A percentile compares a stretch with the other conserved stretches of the same genome.
Conservation (phyloP, 805 yeast genomes). For the Zygotorulaspora chibaensis region DNA sequence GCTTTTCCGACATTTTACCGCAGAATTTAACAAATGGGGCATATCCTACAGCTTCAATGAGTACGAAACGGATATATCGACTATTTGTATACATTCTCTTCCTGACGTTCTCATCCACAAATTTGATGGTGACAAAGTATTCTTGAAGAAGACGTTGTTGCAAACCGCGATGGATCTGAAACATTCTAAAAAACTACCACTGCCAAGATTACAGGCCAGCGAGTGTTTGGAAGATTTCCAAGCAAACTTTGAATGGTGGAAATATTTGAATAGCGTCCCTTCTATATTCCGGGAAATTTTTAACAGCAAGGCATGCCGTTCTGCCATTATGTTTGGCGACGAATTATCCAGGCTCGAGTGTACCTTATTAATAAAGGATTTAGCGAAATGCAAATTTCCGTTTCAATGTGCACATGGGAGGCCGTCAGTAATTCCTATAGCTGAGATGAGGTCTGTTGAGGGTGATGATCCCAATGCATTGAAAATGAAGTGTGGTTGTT, state of each 20-base stretch:
- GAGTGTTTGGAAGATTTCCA: not conserved
- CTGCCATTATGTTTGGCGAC: conserved; percentile 71
- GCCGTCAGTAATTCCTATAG: conserved; percentile 61
- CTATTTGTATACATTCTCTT: conserved; percentile 38
- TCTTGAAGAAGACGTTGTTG: conserved; percentile 38
- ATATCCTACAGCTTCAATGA: conserved; percentile 25
- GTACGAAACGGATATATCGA: not conserved
- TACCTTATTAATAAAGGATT: conserved; percentile 37
- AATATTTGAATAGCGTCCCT: conserved; percentile 44
- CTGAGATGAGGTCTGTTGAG: conserved; percentile 17
- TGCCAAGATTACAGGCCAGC: conserved; percentile 1
- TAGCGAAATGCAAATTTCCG: conserved; percentile 53
- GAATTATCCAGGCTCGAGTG: conserved; percentile 43
- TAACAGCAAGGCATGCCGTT: conserved; percentile 61
- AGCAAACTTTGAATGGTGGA: conserved; percentile 37
- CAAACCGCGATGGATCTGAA: conserved; percentile 45
- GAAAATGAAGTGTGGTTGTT: not conserved
- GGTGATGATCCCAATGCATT: not conserved
- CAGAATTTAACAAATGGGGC: conserved; percentile 44
- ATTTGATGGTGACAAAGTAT: conserved; percentile 25
- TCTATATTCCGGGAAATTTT: conserved; percentile 45
- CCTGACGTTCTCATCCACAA: conserved; percentile 43
- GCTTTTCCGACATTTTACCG: conserved; percentile 29
- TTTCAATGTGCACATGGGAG: conserved; percentile 86
- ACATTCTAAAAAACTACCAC: conserved; percentile 23